These are phyloP conservation scores for Sideroxylon spinosum DNA, from an alignment of 179 eudicot species.

Conservation along the genomic window DNA sequence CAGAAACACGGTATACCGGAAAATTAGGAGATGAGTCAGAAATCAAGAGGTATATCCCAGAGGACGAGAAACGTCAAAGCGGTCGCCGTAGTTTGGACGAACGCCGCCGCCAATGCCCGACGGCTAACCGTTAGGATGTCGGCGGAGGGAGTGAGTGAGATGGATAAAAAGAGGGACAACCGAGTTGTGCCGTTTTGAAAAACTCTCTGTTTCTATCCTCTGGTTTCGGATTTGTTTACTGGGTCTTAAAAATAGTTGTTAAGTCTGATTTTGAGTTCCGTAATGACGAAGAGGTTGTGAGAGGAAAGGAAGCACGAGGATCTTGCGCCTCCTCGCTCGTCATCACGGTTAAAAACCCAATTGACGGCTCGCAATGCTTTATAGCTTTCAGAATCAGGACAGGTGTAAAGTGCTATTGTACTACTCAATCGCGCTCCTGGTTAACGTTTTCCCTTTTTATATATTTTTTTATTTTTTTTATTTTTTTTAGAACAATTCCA, in stretches of 20 bases:
- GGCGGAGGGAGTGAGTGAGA: conserved; percentile 28
- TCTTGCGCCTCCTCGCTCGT: too few relatives aligned
- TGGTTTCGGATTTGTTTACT: too few relatives aligned
- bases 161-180: not conserved
- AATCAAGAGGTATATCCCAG: conserved; percentile 5
- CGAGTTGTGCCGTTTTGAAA: conserved; percentile 7
- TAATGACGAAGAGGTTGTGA: not conserved
- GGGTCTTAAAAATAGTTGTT: too few relatives aligned
- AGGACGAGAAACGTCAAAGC: not conserved
- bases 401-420: too few relatives aligned
- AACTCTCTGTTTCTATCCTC: not conserved
- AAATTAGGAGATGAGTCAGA: not conserved
- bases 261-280: not conserved
- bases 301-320: too few relatives aligned
- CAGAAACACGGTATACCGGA: not conserved
- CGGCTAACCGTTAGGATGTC: conserved; percentile 49
- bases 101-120: conserved; percentile 31
- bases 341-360: too few relatives aligned
- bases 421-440: too few relatives aligned
- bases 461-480: too few relatives aligned
- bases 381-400: too few relatives aligned
- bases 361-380: too few relatives aligned
- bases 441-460: too few relatives aligned
- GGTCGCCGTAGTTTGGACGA: not conserved
- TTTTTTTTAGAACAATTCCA: too few relatives aligned